Conservation (phyloP, 768 basidiomycete species). For the Cystobasidium onofrii region DNA sequence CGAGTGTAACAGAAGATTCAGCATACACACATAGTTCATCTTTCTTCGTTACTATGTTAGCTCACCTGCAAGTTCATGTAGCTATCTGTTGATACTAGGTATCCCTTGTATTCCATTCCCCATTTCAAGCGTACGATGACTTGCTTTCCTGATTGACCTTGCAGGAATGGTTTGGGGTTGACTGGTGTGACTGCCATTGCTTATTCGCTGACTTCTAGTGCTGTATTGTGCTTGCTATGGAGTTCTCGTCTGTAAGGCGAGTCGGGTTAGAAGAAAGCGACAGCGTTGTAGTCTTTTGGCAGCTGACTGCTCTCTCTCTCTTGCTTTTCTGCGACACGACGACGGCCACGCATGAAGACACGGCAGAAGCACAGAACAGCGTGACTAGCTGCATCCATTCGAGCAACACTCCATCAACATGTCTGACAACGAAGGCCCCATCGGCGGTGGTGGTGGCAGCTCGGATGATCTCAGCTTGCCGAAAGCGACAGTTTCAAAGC, state of each 20-base stretch:
- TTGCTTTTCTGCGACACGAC: background rate
- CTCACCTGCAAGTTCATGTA: constrained; percentile 97
- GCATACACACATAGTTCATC: too few species aligned
- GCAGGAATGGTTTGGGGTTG: constrained; percentile 97
- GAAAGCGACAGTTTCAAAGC: constrained; percentile 94
- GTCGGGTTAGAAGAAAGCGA: background rate
- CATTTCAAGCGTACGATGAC: constrained; percentile 94
- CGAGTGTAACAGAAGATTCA: too few species aligned
- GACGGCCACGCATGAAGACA: background rate
- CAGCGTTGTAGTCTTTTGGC: too few species aligned
- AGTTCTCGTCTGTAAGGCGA: background rate
- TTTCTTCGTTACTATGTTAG: too few species aligned
- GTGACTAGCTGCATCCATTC: too few species aligned
- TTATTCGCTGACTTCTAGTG: background rate
- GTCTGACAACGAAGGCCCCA: constrained; percentile 33
- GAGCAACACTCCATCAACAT: constrained; percentile 2
- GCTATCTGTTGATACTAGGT: constrained; percentile 94
- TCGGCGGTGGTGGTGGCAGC: constrained; percentile 39
- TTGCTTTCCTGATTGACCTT: constrained; percentile 94
- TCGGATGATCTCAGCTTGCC: constrained; percentile 92
- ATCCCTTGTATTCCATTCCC: constrained; percentile 98
- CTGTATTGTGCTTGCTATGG: background rate
- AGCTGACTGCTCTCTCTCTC: too few species aligned
- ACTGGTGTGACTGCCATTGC: constrained; percentile 65
- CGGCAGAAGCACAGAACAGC: too few species aligned